Base-by-base conservation (phyloP, 2,329 filamentous ascomycete species). In the Colletotrichum cereale region DNA sequence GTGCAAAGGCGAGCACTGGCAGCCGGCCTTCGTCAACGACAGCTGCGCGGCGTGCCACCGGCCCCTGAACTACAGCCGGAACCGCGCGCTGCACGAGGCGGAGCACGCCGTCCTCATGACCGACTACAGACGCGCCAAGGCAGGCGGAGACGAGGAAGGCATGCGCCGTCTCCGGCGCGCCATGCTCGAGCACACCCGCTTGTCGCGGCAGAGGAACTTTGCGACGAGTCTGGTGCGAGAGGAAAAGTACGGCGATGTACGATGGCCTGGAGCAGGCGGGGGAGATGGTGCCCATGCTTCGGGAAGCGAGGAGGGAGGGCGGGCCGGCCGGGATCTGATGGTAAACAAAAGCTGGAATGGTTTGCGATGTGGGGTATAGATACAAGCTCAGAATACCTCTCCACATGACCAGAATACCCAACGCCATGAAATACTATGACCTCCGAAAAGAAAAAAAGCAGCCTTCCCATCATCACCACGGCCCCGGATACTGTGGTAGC, bases 31-130 rank as follows among this genome's bases (percentile, higher is more conserved):
- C 66, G 62, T 83, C 53, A 69, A 78, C 52, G 81, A 82, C 73
- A 81, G 79, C n/a, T 84, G 82, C 74, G 78, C 80, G 10, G 62
- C 72, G 7, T 84, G 82, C 71, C 80, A 83, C 61, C 77, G 79
- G 0, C 75, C 76, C 0, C 75, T 76, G 55, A 68, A 67, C 26
- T 73, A 72, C 14, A 66, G 61, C 29, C 75, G 70, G 47, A 77
- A 79, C 24, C 76, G 75, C 71, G 67, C 76, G 12, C 66, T 77
- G 29, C 76, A 80, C 56, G 78, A 80, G 53, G 67, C 61, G n/a
- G 70, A 77, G 5, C 78, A 78, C 38, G 72, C 73, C 14, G 67
- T 68, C 56, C 68, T 82, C 40, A 76, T 79, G 74, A 58, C 42
- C 31, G 69, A 68, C 18, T 77, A 80, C 68, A 73, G 78, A 16